Conservation (phyloP, 2,329 filamentous ascomycete genomes). For the Sarocladium kiliense region DNA sequence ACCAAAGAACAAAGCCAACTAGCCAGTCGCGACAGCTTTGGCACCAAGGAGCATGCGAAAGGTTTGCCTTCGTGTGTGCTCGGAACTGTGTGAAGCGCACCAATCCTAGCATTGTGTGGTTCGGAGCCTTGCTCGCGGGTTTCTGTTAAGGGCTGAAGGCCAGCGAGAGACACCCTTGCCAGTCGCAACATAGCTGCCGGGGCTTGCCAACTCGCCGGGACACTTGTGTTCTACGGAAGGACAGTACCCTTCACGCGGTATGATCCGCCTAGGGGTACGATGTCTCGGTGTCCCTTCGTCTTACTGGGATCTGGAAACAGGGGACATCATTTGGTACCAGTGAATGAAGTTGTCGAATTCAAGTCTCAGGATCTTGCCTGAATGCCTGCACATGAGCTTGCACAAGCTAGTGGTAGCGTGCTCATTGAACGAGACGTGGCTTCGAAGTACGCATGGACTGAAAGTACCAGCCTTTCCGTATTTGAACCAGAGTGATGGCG, state of each 20-base stretch:
- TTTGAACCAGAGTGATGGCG: background rate
- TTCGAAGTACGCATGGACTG: too few species aligned
- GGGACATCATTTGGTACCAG: background rate
- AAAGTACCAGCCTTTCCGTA: too few species aligned
- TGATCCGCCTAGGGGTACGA: background rate
- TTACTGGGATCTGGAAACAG: background rate
- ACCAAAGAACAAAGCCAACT: background rate
- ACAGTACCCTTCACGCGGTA: background rate
- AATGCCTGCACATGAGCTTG: background rate
- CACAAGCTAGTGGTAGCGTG: background rate
- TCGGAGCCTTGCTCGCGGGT: background rate
- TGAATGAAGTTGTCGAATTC: too few species aligned
- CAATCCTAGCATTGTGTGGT: conserved; percentile 3
- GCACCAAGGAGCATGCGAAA: too few species aligned
- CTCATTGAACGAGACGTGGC: background rate
- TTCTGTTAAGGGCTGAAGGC: background rate
- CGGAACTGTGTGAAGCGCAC: background rate
- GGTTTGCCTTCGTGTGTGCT: too few species aligned
- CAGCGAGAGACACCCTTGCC: background rate
- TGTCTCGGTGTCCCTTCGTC: background rate
- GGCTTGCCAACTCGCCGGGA: conserved; percentile 8
- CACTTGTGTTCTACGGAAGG: background rate
- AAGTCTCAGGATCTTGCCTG: background rate
- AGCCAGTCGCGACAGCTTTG: too few species aligned
- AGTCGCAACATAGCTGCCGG: background rate